Percentiles rank a stretch among this genome's conserved stretches.
Conservation (phyloP, 805 yeast genomes). For the Yamadazyma endophytica region DNA sequence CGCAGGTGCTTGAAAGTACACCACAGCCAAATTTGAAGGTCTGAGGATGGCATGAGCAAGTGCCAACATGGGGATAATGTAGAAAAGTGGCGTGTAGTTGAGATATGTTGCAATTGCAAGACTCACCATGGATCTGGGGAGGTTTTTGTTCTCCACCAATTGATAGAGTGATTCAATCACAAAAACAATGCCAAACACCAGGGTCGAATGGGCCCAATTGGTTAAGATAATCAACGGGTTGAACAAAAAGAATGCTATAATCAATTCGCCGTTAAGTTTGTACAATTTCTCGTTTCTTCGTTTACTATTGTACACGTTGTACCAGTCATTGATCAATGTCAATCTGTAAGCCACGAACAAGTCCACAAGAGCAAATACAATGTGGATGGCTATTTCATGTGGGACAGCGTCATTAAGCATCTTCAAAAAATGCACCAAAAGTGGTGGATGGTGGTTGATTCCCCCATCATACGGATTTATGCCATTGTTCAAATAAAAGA, state of each 20-base stretch:
- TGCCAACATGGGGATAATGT: constrained; percentile 55
- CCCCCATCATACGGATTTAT: constrained; percentile 79
- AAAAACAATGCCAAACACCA: constrained; percentile 55
- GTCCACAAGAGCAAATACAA: constrained; percentile 59
- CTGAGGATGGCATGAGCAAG: constrained; percentile 20
- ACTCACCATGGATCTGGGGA: constrained; percentile 43
- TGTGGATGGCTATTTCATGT: constrained; percentile 20
- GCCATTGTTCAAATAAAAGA: constrained; percentile 53
- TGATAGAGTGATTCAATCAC: constrained; percentile 45
- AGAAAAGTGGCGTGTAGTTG: constrained; percentile 56
- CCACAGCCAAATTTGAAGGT: constrained; percentile 3
- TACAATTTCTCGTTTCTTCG: constrained; percentile 12
- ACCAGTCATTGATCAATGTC: constrained; percentile 45
- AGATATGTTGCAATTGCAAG: constrained; percentile 65
- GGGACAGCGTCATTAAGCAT: constrained; percentile 23
- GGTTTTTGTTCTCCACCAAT: constrained; percentile 37
- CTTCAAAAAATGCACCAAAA: constrained; percentile 53
- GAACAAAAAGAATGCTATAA: constrained; percentile 64
- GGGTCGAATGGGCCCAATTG: constrained; percentile 65
- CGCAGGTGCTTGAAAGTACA: constrained; percentile 16
- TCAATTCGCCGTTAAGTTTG: constrained; percentile 37
- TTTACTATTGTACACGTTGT: constrained; percentile 19
- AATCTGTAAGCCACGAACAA: constrained; percentile 52
- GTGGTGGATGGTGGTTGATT: constrained; percentile 80
- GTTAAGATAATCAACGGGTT: constrained; percentile 79